Percentiles rank a stretch among this genome's conserved stretches.
Evolutionary conservation across 2,329 filamentous ascomycete genomes (phyloP).

Genomic region (Colletotrichum tabaci): DNA sequence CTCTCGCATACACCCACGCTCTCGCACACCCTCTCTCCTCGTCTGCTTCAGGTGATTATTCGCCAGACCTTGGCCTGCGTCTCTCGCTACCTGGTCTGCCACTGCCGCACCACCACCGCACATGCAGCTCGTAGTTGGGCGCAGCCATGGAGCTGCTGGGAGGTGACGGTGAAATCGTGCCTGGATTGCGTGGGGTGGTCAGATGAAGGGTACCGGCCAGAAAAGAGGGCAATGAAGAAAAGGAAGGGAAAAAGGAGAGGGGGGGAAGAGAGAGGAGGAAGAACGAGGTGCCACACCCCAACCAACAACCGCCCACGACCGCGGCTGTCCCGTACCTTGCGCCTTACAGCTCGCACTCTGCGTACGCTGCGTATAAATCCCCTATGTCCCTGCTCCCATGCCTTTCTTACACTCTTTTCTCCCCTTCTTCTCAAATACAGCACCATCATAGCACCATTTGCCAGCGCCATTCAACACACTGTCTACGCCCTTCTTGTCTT

Average conservation of each 20-base stretch:
- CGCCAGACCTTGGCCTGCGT: not conserved
- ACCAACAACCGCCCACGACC: not conserved
- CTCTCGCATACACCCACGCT: too few species aligned
- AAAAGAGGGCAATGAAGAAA: not conserved
- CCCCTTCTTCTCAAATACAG: not conserved
- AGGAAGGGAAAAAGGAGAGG: not conserved
- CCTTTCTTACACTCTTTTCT: not conserved
- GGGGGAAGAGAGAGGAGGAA: not conserved
- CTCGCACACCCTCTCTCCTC: too few species aligned
- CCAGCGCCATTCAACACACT: not conserved
- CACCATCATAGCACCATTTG: not conserved
- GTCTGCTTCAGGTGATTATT: too few species aligned
- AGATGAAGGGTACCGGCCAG: not conserved
- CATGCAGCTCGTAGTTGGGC: not conserved
- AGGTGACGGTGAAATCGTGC: not conserved
- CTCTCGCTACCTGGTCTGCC: not conserved
- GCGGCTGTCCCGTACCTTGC: not conserved
- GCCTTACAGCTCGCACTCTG: not conserved
- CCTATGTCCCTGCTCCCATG: not conserved
- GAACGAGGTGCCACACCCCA: not conserved
- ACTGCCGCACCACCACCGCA: not conserved
- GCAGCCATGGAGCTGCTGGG: not conserved
- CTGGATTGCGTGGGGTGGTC: not conserved
- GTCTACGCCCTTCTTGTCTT: not conserved
- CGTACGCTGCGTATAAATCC: conserved; percentile 8